phyloP scores from a whole-genome alignment of 768 basidiomycete genomes.

The Thelephora ganbajun region DNA sequence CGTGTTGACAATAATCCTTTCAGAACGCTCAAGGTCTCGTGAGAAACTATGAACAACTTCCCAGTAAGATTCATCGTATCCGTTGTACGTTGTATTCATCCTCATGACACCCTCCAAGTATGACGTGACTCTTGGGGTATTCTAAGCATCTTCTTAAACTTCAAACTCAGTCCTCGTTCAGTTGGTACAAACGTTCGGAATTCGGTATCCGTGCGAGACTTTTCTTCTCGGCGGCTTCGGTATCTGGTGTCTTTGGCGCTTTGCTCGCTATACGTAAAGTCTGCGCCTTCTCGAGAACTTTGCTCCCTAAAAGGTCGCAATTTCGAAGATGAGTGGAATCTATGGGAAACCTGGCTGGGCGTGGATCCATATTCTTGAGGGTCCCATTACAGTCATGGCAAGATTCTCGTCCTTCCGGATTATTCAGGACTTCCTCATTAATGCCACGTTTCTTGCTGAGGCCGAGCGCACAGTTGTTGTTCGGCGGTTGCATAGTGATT shows the following conservation, averaged over 20 bases:
- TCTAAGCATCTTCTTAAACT: background rate
- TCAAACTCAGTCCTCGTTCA: constrained; percentile 12
- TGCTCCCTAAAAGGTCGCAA: constrained; percentile 25
- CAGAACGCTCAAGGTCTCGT: constrained; percentile 54
- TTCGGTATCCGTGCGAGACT: constrained; percentile 56
- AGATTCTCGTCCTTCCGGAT: constrained; percentile 54
- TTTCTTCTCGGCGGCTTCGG: constrained; percentile 73
- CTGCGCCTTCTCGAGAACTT: background rate
- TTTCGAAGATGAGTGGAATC: constrained; percentile 57
- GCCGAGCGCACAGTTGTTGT: constrained; percentile 46
- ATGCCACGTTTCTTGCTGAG: constrained; percentile 51
- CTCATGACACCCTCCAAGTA: constrained; percentile 29
- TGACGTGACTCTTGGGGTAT: constrained; percentile 6
- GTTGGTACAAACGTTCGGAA: constrained; percentile 75
- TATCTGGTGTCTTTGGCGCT: constrained; percentile 64
- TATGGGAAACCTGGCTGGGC: constrained; percentile 51
- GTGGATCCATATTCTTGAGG: constrained; percentile 69
- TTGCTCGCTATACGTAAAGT: background rate
- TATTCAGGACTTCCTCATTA: constrained; percentile 60
- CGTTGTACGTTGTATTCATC: background rate
- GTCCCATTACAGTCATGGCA: constrained; percentile 48
- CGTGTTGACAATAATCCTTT: background rate
- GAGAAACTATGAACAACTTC: constrained; percentile 43
- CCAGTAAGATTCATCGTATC: constrained; percentile 26
- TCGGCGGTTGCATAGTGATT: constrained; percentile 48